Evolutionary conservation across 805 yeast genomes (phyloP).

Genomic region (Zygotorulaspora danielsina): DNA sequence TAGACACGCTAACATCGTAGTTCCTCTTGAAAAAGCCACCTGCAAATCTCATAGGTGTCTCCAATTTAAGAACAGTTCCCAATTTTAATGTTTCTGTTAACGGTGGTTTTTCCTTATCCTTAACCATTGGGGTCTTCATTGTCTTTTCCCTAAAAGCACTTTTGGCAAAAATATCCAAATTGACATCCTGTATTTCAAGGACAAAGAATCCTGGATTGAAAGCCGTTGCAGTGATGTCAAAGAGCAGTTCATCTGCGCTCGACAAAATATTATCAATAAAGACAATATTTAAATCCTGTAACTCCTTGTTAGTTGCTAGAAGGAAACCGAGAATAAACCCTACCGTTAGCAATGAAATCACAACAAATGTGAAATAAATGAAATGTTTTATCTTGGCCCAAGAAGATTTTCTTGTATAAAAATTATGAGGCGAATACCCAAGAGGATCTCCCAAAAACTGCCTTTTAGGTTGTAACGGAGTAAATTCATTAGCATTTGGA

Average conservation of each 20-base stretch:
- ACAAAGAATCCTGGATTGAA: slow-evolving; percentile 83
- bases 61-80: slow-evolving; percentile 64
- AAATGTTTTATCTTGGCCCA: slow-evolving; percentile 36
- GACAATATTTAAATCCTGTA: slow-evolving; percentile 58
- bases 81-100: slow-evolving; percentile 63
- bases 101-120: slow-evolving; percentile 22
- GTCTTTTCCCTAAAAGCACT: slow-evolving; percentile 42
- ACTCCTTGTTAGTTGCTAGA: slow-evolving; percentile 80
- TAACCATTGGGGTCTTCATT: slow-evolving; percentile 13
- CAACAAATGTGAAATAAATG: slow-evolving; percentile 35
- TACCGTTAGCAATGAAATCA: slow-evolving; percentile 50
- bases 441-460: slow-evolving; percentile 17
- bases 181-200: slow-evolving; percentile 58
- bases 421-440: slow-evolving; percentile 49
- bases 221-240: slow-evolving; percentile 72
- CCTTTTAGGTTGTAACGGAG: slow-evolving; percentile 21
- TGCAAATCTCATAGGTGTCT: slow-evolving; percentile 65
- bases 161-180: slow-evolving; percentile 81
- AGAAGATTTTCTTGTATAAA: slow-evolving; percentile 33
- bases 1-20: slow-evolving; percentile 56
- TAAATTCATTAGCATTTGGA: slow-evolving; percentile 18
- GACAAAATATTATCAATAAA: slow-evolving; percentile 69
- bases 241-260: slow-evolving; percentile 78
- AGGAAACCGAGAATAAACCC: slow-evolving; percentile 83
- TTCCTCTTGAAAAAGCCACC: slow-evolving; percentile 74